Evolutionary conservation across 23 red algal species (phyloP).

Genomic region (Chondrus crispus): DNA sequence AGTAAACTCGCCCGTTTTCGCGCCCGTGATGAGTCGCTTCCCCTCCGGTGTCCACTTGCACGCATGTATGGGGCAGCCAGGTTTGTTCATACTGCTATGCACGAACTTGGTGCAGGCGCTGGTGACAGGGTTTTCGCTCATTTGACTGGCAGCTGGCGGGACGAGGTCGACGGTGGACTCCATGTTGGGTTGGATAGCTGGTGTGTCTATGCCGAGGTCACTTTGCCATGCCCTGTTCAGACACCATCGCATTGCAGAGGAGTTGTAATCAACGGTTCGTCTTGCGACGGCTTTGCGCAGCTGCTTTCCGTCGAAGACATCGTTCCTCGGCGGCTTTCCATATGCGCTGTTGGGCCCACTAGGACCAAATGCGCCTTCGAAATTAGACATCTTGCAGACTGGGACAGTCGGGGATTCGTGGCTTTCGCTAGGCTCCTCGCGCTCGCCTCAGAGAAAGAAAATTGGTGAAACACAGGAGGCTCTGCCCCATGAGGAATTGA

Average conservation of each 20-base stretch:
- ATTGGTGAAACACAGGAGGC: no score
- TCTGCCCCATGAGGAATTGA: no score
- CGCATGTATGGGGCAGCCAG: slow-evolving; percentile 85
- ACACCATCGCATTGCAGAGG: slow-evolving; percentile 88
- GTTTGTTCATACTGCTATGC: slow-evolving; percentile 95
- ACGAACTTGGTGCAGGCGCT: slow-evolving; percentile 94
- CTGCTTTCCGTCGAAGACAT: slow-evolving; percentile 95
- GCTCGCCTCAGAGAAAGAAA: no score
- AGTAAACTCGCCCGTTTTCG: slow-evolving; percentile 95
- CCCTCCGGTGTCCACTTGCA: slow-evolving; percentile 97
- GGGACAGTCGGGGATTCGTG: no score
- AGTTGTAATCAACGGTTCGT: slow-evolving; percentile 91
- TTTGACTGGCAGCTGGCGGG: slow-evolving; percentile 66
- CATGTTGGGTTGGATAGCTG: slow-evolving; percentile 73
- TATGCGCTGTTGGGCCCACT: slow-evolving; percentile 45
- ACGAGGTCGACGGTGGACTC: slow-evolving; percentile 82
- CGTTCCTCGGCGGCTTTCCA: slow-evolving; percentile 44
- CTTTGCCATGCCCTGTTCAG: slow-evolving; percentile 85
- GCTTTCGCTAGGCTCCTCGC: no score
- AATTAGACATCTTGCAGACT: slow-evolving; percentile 35
- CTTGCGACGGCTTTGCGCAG: slow-evolving; percentile 88
- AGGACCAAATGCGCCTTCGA: background rate
- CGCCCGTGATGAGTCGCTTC: slow-evolving; percentile 97
- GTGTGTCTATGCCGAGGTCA: slow-evolving; percentile 46
- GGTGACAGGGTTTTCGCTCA: slow-evolving; percentile 74